phyloP scores from a whole-genome alignment of 2,329 filamentous ascomycete genomes.

The Sporothrix euskadiensis region DNA sequence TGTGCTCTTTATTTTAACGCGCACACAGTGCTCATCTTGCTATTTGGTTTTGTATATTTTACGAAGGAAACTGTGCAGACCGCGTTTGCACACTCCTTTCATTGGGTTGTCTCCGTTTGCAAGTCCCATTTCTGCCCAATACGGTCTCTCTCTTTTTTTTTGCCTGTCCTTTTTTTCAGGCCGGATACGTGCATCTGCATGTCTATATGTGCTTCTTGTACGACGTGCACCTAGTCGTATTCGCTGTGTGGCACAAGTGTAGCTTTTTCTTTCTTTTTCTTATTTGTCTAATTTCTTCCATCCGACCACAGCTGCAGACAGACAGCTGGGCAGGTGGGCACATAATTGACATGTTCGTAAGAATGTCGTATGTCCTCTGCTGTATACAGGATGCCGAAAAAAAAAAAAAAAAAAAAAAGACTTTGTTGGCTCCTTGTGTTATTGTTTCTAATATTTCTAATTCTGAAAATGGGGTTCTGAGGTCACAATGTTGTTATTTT shows the following conservation, averaged over 20 bases:
- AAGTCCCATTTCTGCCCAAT: background rate
- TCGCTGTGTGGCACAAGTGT: background rate
- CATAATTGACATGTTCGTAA: background rate
- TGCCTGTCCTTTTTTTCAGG: background rate
- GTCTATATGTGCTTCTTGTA: background rate
- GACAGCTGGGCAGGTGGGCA: background rate
- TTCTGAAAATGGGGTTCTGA: too few relatives aligned
- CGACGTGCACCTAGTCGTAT: background rate
- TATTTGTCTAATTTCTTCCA: background rate
- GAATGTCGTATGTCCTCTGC: background rate
- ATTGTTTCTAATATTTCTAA: background rate
- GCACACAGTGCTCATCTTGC: background rate
- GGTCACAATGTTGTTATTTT: too few relatives aligned
- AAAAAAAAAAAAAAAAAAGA: background rate
- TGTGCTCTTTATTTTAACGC: background rate
- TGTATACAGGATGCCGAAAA: background rate
- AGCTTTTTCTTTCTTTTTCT: background rate
- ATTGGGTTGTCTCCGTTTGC: background rate
- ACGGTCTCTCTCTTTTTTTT: background rate
- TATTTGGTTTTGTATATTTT: background rate
- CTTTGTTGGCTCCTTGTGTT: background rate
- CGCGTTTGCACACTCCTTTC: background rate
- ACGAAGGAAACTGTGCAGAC: background rate
- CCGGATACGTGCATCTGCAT: constrained; percentile 14
- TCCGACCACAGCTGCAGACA: background rate